phyloP scores from a whole-genome alignment of 108 stramenopile genomes.

The Cyclostephanos invisitatus region DNA sequence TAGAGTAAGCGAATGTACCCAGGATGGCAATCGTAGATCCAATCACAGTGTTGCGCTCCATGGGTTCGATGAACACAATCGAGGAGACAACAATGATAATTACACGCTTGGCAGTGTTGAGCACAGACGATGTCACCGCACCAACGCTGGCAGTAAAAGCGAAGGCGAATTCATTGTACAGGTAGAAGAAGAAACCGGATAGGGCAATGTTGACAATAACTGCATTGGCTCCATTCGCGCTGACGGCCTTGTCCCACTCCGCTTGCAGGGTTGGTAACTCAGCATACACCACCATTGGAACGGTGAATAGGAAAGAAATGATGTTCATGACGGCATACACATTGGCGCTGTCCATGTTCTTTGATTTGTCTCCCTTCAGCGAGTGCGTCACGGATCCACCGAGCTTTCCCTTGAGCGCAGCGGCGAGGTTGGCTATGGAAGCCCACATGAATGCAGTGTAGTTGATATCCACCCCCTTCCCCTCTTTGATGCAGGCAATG shows the following conservation, averaged over 20 bases:
- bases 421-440: conserved; percentile 90
- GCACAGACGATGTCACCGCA: conserved; percentile 83
- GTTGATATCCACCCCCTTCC: conserved; percentile 90
- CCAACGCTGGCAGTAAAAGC: conserved; percentile 87
- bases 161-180: conserved; percentile 97
- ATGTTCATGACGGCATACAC: conserved; percentile 95
- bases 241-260: conserved; percentile 69
- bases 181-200: conserved; percentile 93
- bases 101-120: conserved; percentile 91
- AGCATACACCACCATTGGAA: conserved; percentile 86
- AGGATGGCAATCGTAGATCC: conserved; percentile 83
- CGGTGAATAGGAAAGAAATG: conserved; percentile 84
- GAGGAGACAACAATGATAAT: conserved; percentile 88
- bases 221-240: conserved; percentile 55
- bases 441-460: conserved; percentile 88
- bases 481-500: conserved; percentile 88
- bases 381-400: conserved; percentile 88
- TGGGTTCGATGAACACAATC: conserved; percentile 79
- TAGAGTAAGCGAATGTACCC: conserved; percentile 82
- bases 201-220: conserved; percentile 71
- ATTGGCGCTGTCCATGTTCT: conserved; percentile 97
- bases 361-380: conserved; percentile 78
- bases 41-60: conserved; percentile 87
- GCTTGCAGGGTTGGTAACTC: conserved; percentile 66
- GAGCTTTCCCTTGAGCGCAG: conserved; percentile 86